Evolutionary conservation across 2,329 filamentous ascomycete species (phyloP).

Genomic region (Alternaria sp.): DNA sequence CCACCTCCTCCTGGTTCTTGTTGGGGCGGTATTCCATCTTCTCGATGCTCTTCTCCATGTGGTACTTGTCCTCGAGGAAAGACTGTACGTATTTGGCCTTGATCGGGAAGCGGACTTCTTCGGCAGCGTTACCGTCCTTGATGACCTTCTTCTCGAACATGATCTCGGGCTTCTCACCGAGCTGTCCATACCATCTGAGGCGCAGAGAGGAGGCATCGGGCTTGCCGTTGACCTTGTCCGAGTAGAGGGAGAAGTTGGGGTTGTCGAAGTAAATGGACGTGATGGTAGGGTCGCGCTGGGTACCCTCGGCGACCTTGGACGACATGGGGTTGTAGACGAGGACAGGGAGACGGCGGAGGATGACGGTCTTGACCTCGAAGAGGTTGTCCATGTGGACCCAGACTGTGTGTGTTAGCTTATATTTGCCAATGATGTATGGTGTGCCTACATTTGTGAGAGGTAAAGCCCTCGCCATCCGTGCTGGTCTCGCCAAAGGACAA

Average conservation of each 20-base stretch:
- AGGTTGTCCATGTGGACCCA: constrained; percentile 97
- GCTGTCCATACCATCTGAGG: constrained; percentile 88
- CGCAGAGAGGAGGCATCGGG: constrained; percentile 81
- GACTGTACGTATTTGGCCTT: constrained; percentile 93
- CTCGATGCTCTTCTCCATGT: constrained; percentile 86
- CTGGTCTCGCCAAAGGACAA: constrained; percentile 54
- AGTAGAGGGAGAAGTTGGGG: constrained; percentile 82
- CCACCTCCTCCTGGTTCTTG: constrained; percentile 68
- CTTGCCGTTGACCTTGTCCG: constrained; percentile 78
- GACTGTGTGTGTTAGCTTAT: constrained; percentile 60
- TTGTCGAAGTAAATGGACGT: constrained; percentile 98
- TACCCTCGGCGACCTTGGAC: constrained; percentile 79
- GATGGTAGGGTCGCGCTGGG: constrained; percentile 81
- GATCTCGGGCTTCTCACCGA: constrained; percentile 79
- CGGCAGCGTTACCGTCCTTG: constrained; percentile 74
- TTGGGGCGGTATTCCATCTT: constrained; percentile 83
- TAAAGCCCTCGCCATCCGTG: constrained; percentile 69
- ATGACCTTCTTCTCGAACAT: constrained; percentile 89
- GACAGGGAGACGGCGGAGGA: constrained; percentile 86
- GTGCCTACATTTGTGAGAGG: constrained; percentile 79
- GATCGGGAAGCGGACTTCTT: constrained; percentile 80
- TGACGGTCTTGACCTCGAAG: constrained; percentile 94
- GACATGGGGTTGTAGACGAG: constrained; percentile 91
- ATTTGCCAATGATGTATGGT: not conserved
- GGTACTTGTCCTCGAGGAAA: constrained; percentile 86